phyloP scores from a whole-genome alignment of 2,329 filamentous ascomycete genomes.

The Fusarium sp. region DNA sequence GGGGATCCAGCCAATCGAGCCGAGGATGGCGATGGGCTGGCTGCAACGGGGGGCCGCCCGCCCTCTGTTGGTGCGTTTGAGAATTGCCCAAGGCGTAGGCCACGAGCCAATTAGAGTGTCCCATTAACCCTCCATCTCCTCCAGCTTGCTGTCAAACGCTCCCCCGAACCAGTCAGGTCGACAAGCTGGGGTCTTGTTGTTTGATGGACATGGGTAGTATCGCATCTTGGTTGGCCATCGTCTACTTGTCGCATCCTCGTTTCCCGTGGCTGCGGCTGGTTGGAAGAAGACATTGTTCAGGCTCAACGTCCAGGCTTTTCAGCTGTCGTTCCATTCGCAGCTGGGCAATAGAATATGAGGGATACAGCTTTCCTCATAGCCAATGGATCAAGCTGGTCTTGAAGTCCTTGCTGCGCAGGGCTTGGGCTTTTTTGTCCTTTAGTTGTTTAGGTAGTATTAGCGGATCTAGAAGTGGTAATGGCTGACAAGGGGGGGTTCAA shows the following conservation, averaged over 20 bases:
- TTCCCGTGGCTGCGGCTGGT: conserved; percentile 7
- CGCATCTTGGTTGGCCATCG: background rate
- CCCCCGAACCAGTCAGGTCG: background rate
- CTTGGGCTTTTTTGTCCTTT: background rate
- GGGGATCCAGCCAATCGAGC: conserved; percentile 18
- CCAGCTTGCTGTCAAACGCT: conserved; percentile 8
- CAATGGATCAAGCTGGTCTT: conserved; percentile 19
- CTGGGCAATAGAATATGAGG: background rate
- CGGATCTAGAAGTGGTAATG: background rate
- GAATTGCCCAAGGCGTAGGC: background rate
- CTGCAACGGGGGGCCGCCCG: background rate
- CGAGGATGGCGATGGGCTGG: background rate
- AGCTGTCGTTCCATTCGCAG: conserved; percentile 32
- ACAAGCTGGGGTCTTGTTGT: background rate
- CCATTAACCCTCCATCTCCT: background rate
- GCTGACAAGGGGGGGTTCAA: background rate
- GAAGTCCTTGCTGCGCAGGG: conserved; percentile 15
- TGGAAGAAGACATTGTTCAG: conserved; percentile 10
- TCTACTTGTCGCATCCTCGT: background rate
- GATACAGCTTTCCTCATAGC: conserved; percentile 4
- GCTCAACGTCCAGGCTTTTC: conserved; percentile 6
- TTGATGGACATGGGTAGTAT: conserved; percentile 10
- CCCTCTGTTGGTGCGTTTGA: conserved; percentile 30
- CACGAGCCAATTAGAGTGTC: conserved; percentile 6
- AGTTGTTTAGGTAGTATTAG: background rate